Percentiles rank a stretch among this genome's conserved stretches.
Evolutionary conservation across 2,329 filamentous ascomycete species (phyloP).

Genomic region (Cladosporium austrohemisphaericum): DNA sequence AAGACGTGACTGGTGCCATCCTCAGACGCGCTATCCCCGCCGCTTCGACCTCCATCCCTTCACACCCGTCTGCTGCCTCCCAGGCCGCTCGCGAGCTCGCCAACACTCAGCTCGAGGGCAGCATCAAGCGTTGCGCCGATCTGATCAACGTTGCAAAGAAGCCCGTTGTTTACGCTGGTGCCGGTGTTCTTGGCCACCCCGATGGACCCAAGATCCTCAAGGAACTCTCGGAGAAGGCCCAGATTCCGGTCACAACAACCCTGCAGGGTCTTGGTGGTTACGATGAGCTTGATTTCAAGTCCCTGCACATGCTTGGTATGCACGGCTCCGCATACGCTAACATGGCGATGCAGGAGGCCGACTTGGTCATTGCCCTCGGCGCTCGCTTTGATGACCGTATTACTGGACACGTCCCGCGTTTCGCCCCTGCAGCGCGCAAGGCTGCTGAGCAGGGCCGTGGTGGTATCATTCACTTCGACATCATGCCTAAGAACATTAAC

Average conservation of each 20-base stretch:
- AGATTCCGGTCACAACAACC: conserved; percentile 92
- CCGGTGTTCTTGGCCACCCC: conserved; percentile 76
- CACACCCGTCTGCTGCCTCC: conserved; percentile 80
- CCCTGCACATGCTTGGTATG: conserved; percentile 98
- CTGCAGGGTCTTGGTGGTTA: conserved; percentile 89
- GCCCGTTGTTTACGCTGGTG: conserved; percentile 90
- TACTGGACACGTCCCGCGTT: conserved; percentile 74
- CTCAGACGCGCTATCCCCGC: conserved; percentile 81
- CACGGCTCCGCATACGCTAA: conserved; percentile 96
- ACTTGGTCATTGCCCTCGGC: conserved; percentile 91
- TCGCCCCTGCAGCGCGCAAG: conserved; percentile 80
- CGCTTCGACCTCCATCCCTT: conserved; percentile 62
- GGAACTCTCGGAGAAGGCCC: conserved; percentile 83
- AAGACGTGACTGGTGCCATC: conserved; percentile 87
- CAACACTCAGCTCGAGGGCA: conserved; percentile 66
- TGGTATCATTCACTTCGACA: conserved; percentile 95
- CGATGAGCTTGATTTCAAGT: conserved; percentile 90
- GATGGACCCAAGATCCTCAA: conserved; percentile 76
- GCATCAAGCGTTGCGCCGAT: conserved; percentile 72
- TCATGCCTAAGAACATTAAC: conserved; percentile 99
- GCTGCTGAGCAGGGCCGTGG: conserved; percentile 82
- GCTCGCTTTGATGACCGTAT: conserved; percentile 96
- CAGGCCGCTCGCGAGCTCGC: conserved; percentile 72
- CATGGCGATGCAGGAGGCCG: conserved; percentile 95
- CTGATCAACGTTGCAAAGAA: conserved; percentile 88